Base-by-base conservation (phyloP, 805 yeast species). In the Henningerozyma blattae region DNA sequence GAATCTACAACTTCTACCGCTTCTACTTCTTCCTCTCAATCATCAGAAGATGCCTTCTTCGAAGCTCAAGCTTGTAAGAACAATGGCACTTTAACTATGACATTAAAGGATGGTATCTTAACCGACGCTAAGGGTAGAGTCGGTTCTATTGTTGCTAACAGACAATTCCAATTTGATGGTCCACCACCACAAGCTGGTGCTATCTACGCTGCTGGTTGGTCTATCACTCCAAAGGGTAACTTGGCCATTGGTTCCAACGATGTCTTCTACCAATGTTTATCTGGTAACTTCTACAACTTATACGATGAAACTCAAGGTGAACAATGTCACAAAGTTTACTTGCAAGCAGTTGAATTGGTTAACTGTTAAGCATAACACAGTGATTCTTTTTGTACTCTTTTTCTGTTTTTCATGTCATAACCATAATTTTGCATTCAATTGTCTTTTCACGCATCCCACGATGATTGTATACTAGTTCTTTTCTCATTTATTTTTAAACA, bases 91-190 rank as follows among this genome's bases (percentile, higher is more conserved):
- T 62, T 76, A 43, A 53, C 70, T 15, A 58, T 75, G 63, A 58
- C 61, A 15, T 64, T 76, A 46, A 54, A 62, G 27, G 56, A 46
- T 17, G 56, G 72, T 36, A 46, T 69, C 29, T 62, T 76, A 45
- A 64, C 54, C 12, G 82, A 75, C 46, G 46, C 65, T 15, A 43
- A 59, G 38, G 76, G 75, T 29, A 70, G 82, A 65, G 57, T 75
- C 43, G 81, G 81, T 41, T 68, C 80, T 30, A 73, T 75, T 58
- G 81, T 75, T 43, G 71, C 80, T 31, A 75, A 74, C 71, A 65
- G 75, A 61, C 83, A 75, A 62, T 72, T 75, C 67, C 81, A 75
- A 61, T 75, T 74, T 48, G 80, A 75, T 51, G 80, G 80, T 44
- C 79, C 79, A 35, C 77, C 79, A 56, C 80, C 81, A 41, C 81